These are phyloP conservation scores for Ricinus communis DNA, from an alignment of 345 rosid genomes.

Conservation along the genomic window DNA sequence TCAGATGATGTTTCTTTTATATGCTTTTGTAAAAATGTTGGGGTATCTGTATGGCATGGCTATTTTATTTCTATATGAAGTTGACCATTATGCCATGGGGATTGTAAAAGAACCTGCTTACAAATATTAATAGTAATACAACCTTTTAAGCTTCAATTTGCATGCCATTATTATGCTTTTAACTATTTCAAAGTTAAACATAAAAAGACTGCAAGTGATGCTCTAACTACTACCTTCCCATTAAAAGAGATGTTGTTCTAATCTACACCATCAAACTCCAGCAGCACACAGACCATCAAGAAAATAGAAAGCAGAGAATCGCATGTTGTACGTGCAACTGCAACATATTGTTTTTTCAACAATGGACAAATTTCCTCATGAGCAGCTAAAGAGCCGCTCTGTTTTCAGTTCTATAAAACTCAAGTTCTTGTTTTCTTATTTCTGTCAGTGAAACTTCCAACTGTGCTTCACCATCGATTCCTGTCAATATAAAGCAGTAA, in stretches of 20 bases:
- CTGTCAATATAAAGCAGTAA: background rate
- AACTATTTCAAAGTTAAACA: background rate
- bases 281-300: background rate
- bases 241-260: background rate
- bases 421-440: constrained; percentile 11
- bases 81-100: no score
- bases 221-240: background rate
- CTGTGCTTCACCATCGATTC: constrained; percentile 3
- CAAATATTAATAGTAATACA: no score
- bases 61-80: no score
- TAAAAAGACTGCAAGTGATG: background rate
- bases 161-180: no score
- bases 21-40: no score
- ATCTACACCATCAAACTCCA: background rate
- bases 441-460: background rate
- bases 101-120: no score
- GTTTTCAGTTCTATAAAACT: constrained; percentile 1
- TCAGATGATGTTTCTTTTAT: no score
- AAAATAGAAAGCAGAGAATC: background rate
- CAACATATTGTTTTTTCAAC: background rate
- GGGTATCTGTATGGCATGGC: no score
- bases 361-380: background rate
- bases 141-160: no score
- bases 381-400: background rate
- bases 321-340: background rate